These are phyloP conservation scores for Coriaria nepalensis DNA, from an alignment of 306 rosid genomes.

Conservation along the genomic window DNA sequence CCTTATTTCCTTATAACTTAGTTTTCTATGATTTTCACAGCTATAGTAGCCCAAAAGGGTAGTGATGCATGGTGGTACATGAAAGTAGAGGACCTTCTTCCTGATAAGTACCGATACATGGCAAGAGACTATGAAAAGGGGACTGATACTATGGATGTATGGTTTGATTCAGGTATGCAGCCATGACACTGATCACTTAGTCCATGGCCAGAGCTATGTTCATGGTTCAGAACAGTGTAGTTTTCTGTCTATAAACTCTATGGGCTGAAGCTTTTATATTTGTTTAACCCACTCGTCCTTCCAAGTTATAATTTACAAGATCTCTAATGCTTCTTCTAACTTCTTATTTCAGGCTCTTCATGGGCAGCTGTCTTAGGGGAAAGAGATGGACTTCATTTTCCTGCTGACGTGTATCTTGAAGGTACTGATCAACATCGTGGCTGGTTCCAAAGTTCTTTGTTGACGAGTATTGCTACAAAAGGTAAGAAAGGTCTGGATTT, in stretches of 20 bases:
- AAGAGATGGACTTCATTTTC: constrained; percentile 52
- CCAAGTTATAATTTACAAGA: constrained; percentile 10
- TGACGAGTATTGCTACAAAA: constrained; percentile 83
- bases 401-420: constrained; percentile 94
- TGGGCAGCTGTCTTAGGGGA: constrained; percentile 92
- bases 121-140: constrained; percentile 94
- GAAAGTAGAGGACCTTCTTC: constrained; percentile 88
- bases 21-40: constrained; percentile 34
- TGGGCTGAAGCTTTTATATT: background rate
- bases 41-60: constrained; percentile 80
- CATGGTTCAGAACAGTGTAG: background rate
- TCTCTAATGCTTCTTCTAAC: constrained; percentile 14
- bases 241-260: background rate
- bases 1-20: background rate
- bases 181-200: constrained; percentile 6
- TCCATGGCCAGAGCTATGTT: background rate
- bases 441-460: constrained; percentile 96
- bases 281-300: constrained; percentile 2
- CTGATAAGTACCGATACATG: constrained; percentile 54
- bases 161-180: constrained; percentile 94
- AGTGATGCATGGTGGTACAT: constrained; percentile 99
- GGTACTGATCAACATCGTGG: constrained; percentile 99
- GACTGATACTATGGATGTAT: constrained; percentile 97
- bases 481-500: constrained; percentile 33
- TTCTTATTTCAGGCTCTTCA: constrained; percentile 75